phyloP scores from a whole-genome alignment of 129 eudicot species.

The Saussurea involucrata region DNA sequence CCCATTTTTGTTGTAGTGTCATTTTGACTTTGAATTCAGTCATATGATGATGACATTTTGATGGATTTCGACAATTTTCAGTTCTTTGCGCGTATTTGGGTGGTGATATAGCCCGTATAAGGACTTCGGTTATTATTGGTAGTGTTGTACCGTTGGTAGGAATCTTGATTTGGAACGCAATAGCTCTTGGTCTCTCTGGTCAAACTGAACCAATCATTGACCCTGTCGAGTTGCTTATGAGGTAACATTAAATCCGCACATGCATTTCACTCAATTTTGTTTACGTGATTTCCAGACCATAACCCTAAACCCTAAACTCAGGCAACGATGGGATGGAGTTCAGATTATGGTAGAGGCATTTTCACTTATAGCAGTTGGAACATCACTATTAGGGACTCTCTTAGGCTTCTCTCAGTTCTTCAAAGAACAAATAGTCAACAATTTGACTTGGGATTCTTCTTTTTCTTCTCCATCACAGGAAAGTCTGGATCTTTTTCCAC shows the following conservation, averaged over 20 bases:
- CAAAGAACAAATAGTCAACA: conserved; percentile 71
- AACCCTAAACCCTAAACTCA: conserved; percentile 4
- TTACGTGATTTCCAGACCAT: neutral
- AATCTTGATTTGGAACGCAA: conserved; percentile 60
- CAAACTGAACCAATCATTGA: conserved; percentile 52
- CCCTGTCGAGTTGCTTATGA: conserved; percentile 70
- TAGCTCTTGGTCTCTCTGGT: conserved; percentile 64
- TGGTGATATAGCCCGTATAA: conserved; percentile 65
- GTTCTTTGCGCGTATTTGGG: conserved; percentile 81
- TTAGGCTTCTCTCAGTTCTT: conserved; percentile 79
- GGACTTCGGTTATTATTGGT: conserved; percentile 69
- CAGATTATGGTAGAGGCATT: conserved; percentile 80
- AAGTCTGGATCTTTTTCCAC: conserved; percentile 25
- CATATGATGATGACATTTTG: neutral
- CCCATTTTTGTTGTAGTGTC: neutral
- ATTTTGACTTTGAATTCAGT: neutral
- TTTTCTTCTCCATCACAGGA: conserved; percentile 31
- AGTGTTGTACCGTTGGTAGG: conserved; percentile 72
- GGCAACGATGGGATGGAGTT: conserved; percentile 77
- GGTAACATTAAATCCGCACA: conserved; percentile 34
- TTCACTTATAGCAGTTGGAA: conserved; percentile 84
- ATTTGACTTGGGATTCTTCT: conserved; percentile 29
- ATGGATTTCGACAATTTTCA: conserved; percentile 30
- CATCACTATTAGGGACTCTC: conserved; percentile 77
- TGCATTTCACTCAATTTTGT: conserved; percentile 17